Conservation (phyloP, 177 flowering plant species). For the Vitis hybrid region DNA sequence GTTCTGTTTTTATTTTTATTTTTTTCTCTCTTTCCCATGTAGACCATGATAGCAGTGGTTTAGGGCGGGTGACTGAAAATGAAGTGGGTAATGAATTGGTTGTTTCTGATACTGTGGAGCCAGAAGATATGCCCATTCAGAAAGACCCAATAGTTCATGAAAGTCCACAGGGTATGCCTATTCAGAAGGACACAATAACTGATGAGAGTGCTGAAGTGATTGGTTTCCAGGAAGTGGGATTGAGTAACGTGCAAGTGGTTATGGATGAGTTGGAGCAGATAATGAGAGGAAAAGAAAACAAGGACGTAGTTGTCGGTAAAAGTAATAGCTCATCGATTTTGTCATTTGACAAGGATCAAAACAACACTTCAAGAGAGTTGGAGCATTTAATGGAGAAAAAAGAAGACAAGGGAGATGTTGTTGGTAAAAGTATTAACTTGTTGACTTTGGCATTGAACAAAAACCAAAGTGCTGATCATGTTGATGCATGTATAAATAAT, state of each 20-base stretch:
- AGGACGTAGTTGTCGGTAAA: constrained; percentile 3
- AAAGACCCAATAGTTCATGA: constrained; percentile 16
- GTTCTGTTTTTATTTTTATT: background rate
- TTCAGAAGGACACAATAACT: constrained; percentile 6
- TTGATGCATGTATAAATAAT: constrained; percentile 11
- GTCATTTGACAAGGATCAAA: constrained; percentile 1
- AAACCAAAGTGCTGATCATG: constrained; percentile 6
- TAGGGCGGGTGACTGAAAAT: background rate
- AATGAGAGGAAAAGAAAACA: constrained; percentile 10
- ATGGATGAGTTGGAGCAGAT: constrained; percentile 21
- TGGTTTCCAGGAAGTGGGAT: constrained; percentile 9
- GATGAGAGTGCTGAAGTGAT: constrained; percentile 13
- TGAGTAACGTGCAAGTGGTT: constrained; percentile 6
- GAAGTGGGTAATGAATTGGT: constrained; percentile 8
- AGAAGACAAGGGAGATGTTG: background rate
- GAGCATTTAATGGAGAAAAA: constrained; percentile 12
- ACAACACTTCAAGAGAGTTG: constrained; percentile 9
- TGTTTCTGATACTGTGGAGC: background rate
- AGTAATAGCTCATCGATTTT: background rate
- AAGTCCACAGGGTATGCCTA: constrained; percentile 4
- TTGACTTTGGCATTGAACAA: background rate
- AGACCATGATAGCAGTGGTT: constrained; percentile 5
- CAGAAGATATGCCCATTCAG: constrained; percentile 12
- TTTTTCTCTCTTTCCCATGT: background rate
- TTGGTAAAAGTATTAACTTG: constrained; percentile 4